A percentile compares a stretch with the other conserved stretches of the same genome.
Evolutionary conservation across 495 filamentous ascomycete species (phyloP).

Genomic region (Rhypophila decipiens): DNA sequence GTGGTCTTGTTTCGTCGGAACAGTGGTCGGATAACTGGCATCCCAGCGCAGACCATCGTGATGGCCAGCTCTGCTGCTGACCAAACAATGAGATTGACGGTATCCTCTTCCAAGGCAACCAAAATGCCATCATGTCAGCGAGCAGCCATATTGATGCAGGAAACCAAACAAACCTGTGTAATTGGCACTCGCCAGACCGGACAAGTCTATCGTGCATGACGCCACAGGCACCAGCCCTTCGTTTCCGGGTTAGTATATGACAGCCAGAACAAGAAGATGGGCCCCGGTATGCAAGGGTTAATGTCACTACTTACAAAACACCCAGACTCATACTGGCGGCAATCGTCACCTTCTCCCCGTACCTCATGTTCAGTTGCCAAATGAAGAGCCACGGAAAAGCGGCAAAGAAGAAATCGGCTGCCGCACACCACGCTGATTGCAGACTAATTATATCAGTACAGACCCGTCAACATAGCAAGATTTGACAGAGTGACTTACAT

Average conservation of each 20-base stretch:
- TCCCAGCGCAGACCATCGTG: conserved; percentile 23
- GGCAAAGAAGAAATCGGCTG: conserved; percentile 41
- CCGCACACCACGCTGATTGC: conserved; percentile 8
- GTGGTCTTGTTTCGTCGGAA: background rate
- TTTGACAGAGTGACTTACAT: too few species aligned
- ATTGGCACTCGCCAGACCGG: conserved; percentile 14
- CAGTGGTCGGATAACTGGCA: conserved; percentile 15
- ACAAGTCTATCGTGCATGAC: conserved; percentile 17
- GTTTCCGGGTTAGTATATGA: too few species aligned
- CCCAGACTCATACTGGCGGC: conserved; percentile 44
- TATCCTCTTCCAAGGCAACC: conserved; percentile 22
- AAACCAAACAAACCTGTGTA: conserved; percentile 4
- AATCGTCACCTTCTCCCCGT: conserved; percentile 40
- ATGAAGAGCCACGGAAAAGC: conserved; percentile 42
- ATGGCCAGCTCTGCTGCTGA: conserved; percentile 18
- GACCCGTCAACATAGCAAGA: too few species aligned
- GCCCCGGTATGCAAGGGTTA: background rate
- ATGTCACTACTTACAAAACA: conserved; percentile 32
- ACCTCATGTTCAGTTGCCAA: conserved; percentile 42
- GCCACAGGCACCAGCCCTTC: conserved; percentile 19
- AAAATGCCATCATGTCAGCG: too few species aligned
- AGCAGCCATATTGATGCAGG: background rate
- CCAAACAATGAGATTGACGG: conserved; percentile 20
- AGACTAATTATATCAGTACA: background rate
- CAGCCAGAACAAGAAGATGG: too few species aligned